Base-by-base conservation (phyloP, 2,329 filamentous ascomycete species). In the Magnaporthiopsis poae region DNA sequence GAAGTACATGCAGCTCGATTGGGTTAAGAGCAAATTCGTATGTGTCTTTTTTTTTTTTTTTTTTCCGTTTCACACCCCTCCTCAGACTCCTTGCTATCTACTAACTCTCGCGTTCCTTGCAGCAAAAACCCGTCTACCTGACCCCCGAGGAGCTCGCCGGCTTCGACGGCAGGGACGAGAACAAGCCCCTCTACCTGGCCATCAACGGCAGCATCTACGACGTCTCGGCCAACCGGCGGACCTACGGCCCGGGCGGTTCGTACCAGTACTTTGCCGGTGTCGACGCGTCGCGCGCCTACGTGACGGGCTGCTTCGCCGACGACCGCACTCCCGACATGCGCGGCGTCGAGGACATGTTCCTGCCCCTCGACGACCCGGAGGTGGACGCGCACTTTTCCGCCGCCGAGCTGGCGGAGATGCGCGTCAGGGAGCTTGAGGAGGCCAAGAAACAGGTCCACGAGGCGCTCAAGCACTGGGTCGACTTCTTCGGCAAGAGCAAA, bases 271-370 rank as follows among this genome's bases (percentile, higher is more conserved):
- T 99, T 77, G 86, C 92, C 0, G 95, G 94, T 68, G 84, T 84
- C 69, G 95, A 99, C 77, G 93, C 94, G 46, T 87, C 90, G 18
- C 89, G 95, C 63, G 92, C 89, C 27, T 99, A 92, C 77, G 88
- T 99, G 12, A 98, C 95, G 2, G 92, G 91, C 25, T 99, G 95
- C 77, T 99, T 99, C 79, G 80, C 86, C 59, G 89, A 92, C 69
- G 95, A 99, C 80, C 81, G 88, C 39, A 95, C 88, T 1, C 84
- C 90, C 3, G 95, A 99, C 79, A 80, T 97, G 75, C 86, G 90
- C 68, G 95, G 95, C 62, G 89, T 91, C 5, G 95, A 98, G 79
- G 84, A 88, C 69, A 95, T 96, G 85, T 98, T 87, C 78, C 75
- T 94, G 11, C 87, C 87, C 1, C 71, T 86, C 46, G 86, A 89